Percentiles rank a stretch among this genome's conserved stretches.
Conservation (phyloP, 352 stramenopile genomes). For the Pythium sukuiense region DNA sequence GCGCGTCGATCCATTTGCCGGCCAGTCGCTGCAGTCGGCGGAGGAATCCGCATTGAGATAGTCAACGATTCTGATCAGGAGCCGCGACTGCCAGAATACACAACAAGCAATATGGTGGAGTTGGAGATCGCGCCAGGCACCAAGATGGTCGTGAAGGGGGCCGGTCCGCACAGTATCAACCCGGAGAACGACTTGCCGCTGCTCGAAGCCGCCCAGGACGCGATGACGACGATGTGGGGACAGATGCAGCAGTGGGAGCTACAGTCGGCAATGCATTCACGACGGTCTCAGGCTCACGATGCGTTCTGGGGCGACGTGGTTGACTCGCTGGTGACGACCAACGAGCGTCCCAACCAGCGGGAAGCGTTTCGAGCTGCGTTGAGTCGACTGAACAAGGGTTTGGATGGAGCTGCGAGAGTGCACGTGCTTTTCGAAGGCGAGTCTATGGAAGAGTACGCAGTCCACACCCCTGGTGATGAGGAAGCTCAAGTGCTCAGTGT, state of each 20-base stretch:
- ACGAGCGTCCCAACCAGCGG: background rate
- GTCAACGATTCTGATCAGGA: background rate
- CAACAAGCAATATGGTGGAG: background rate
- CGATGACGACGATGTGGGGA: slow-evolving; percentile 16
- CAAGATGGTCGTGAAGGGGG: slow-evolving; percentile 15
- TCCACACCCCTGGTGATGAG: background rate
- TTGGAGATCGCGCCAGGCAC: slow-evolving; percentile 15
- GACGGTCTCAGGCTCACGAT: background rate
- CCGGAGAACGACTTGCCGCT: slow-evolving; percentile 17
- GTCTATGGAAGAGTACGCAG: slow-evolving; percentile 7
- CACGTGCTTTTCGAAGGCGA: slow-evolving; percentile 22
- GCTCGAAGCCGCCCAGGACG: slow-evolving; percentile 9
- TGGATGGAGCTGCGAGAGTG: background rate
- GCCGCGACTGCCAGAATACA: background rate
- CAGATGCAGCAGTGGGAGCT: slow-evolving; percentile 11
- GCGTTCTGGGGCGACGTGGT: slow-evolving; percentile 11
- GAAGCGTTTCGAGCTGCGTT: background rate
- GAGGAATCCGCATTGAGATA: slow-evolving; percentile 11
- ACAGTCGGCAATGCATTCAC: background rate
- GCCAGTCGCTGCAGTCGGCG: background rate
- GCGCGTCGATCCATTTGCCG: slow-evolving; percentile 22
- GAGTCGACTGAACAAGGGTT: background rate
- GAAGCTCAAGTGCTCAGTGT: slow-evolving; percentile 3
- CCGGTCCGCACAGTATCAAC: slow-evolving; percentile 5
- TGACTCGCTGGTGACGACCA: background rate